A percentile compares a stretch with the other conserved stretches of the same genome.
Conservation (phyloP, 2,329 filamentous ascomycete species). For the Botrytis byssoidea region DNA sequence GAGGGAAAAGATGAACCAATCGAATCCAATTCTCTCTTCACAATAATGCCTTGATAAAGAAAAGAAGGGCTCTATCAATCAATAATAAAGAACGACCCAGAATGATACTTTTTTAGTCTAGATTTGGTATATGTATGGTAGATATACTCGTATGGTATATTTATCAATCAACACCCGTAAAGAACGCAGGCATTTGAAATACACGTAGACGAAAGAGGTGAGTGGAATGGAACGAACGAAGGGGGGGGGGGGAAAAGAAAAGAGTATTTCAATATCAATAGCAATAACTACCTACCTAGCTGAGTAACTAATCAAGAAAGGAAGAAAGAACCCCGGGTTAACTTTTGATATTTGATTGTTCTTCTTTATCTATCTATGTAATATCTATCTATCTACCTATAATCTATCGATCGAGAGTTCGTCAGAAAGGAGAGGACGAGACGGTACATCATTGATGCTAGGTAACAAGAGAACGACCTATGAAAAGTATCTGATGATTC, state of each 20-base stretch:
- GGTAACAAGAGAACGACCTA: neutral
- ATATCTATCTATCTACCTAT: neutral
- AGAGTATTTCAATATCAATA: neutral
- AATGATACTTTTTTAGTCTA: neutral
- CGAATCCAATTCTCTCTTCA: neutral
- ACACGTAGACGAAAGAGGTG: neutral
- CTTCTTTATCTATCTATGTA: neutral
- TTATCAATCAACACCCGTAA: neutral
- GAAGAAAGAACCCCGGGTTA: neutral
- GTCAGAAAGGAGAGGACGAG: too few relatives aligned
- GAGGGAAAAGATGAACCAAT: neutral
- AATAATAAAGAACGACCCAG: neutral
- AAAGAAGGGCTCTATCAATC: neutral
- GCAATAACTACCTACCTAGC: too few relatives aligned
- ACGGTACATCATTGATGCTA: too few relatives aligned
- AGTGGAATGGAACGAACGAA: neutral
- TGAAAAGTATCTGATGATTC: neutral
- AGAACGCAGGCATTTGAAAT: neutral
- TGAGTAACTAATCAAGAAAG: neutral
- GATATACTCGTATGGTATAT: too few relatives aligned
- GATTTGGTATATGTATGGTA: too few relatives aligned
- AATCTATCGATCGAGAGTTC: neutral
- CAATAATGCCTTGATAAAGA: conserved; percentile 1
- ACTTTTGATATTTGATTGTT: neutral
- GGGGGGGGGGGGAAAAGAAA: neutral